A percentile compares a stretch with the other conserved stretches of the same genome.
These are phyloP conservation scores for Strombidium stylifer DNA, from an alignment of 73 alveolate species.

Conservation along the genomic window DNA sequence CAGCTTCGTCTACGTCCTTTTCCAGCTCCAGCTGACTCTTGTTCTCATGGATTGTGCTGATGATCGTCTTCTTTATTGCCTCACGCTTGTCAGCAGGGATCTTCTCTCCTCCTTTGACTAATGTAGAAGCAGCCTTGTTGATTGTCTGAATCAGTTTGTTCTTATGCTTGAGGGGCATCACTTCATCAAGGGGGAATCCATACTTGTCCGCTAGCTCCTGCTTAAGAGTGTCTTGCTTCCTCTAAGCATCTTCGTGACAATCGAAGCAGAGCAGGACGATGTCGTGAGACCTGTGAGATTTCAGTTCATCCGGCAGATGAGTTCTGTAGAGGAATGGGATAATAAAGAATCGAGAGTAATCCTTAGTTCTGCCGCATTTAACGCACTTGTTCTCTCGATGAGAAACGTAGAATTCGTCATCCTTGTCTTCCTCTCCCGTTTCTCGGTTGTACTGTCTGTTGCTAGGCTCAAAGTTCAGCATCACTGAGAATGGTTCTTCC, in stretches of 20 bases:
- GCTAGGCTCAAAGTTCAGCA: conserved; percentile 86
- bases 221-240: conserved; percentile 69
- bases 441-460: conserved; percentile 68
- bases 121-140: conserved; percentile 46
- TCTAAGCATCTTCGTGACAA: conserved; percentile 93
- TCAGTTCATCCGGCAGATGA: conserved; percentile 85
- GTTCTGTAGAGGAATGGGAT: conserved; percentile 82
- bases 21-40: background rate
- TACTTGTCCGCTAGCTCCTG: conserved; percentile 65
- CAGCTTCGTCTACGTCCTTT: no score
- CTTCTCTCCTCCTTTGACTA: conserved; percentile 3
- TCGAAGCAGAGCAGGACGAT: conserved; percentile 90
- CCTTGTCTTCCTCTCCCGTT: conserved; percentile 25
- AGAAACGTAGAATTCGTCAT: conserved; percentile 62
- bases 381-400: conserved; percentile 87
- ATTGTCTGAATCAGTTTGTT: background rate
- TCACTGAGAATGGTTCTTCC: conserved; percentile 77
- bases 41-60: background rate
- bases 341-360: conserved; percentile 83
- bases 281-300: conserved; percentile 96
- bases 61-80: background rate
- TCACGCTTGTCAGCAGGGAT: conserved; percentile 20
- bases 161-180: background rate
- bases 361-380: conserved; percentile 71
- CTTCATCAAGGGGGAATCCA: conserved; percentile 66